These are phyloP conservation scores for Afroboletus lepidellus DNA, from an alignment of 1,284 basidiomycete species.

Conservation along the genomic window DNA sequence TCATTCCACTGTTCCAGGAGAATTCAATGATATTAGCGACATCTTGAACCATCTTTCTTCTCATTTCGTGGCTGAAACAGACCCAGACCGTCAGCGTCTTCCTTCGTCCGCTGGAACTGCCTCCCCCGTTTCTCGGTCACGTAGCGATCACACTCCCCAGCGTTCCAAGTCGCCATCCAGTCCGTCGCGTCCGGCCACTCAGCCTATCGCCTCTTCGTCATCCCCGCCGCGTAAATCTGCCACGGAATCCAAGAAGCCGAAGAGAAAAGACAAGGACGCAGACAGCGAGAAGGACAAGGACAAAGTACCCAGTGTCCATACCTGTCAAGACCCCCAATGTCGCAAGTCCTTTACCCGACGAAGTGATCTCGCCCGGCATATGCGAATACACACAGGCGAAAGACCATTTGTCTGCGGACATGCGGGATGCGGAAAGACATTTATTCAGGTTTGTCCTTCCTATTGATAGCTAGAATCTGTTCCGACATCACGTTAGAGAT, in stretches of 20 bases:
- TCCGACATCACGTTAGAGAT: slow-evolving; percentile 51
- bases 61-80: slow-evolving; percentile 59
- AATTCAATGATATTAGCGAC: slow-evolving; percentile 71
- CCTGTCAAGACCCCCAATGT: slow-evolving; percentile 64
- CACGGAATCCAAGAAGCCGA: slow-evolving; percentile 37
- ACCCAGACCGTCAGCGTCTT: slow-evolving; percentile 38
- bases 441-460: slow-evolving; percentile 66
- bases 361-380: slow-evolving; percentile 76
- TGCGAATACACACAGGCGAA: slow-evolving; percentile 87
- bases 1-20: slow-evolving; percentile 48
- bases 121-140: slow-evolving; percentile 36
- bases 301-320: slow-evolving; percentile 39
- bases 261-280: slow-evolving; percentile 36
- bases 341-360: slow-evolving; percentile 72
- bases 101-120: slow-evolving; percentile 25
- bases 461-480: slow-evolving; percentile 1
- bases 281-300: slow-evolving; percentile 39
- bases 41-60: slow-evolving; percentile 69
- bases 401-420: slow-evolving; percentile 75
- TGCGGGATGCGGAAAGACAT: slow-evolving; percentile 76
- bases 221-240: slow-evolving; percentile 22
- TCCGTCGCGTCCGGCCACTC: slow-evolving; percentile 35
- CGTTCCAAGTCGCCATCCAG: slow-evolving; percentile 28
- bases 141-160: slow-evolving; percentile 20
- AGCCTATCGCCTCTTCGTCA: slow-evolving; percentile 35